Evolutionary conservation across 192 early-diverging fungal genomes (phyloP), one percentile per base, ranked within the genome.

Genomic region (Fimicolochytrium jonesii): DNA sequence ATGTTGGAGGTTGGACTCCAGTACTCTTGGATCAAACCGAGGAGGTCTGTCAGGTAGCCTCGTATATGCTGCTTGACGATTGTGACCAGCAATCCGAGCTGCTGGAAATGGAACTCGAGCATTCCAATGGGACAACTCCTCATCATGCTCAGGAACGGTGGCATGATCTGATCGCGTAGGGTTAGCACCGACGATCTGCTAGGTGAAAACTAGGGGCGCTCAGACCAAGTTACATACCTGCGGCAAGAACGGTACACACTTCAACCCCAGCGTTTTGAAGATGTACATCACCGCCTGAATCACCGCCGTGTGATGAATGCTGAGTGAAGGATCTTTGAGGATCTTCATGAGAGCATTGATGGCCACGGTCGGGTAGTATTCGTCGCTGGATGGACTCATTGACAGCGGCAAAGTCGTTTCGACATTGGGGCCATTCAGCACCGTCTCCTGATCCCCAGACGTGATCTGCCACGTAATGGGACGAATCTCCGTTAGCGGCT

Each of bases 221-320:
- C n/a, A 71, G 62, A 61, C 13, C 0, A 46, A n/a, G n/a, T n/a
- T n/a, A 35, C 39, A n/a, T 70, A 89, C 88, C 76, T 89, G 86
- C 10, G 89, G 90, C 49, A 94, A 74, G 56, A 91, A 93, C n/a
- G 88, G 90, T 18, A 93, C 91, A 57, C 88, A 87, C 66, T 93
- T 92, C 11, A 93, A 60, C 2, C 91, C 90, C 42, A 93, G 70
- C 0, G 93, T 87, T 46, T 90, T 90, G 76, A 94, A 98, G 51
- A 98, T 94, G 34, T 89, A 89, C 79, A 97, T 90, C 33, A 97
- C 84, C 4, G 93, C 94, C 44, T 92, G 86, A 35, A 93, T 87
- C 0, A 91, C 94, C 4, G 87, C 83, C 13, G 87, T 86, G 69
- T 98, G 92, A 60, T 91, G 88, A 18, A 80, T 78, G 58, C 84